Percentiles rank a stretch among this genome's conserved stretches.
Conservation (phyloP, 768 basidiomycete species). For the Kwoniella sp. region DNA sequence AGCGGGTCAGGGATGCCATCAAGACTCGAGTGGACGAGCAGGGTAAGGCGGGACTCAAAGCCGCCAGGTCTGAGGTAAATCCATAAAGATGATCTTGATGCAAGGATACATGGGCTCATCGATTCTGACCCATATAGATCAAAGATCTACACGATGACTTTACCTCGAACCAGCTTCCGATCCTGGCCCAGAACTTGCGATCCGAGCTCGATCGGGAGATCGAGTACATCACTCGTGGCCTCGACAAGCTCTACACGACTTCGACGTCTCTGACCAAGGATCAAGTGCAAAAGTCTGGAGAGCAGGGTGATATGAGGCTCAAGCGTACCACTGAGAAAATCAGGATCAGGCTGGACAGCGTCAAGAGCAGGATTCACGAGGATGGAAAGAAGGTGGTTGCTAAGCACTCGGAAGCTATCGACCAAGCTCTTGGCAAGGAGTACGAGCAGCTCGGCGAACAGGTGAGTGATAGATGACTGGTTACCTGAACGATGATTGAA, state of each 20-base stretch:
- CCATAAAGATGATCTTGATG: not conserved
- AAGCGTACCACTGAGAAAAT: conserved; percentile 16
- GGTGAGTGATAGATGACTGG: conserved; percentile 12
- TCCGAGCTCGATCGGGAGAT: conserved; percentile 30
- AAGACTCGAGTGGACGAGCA: conserved; percentile 20
- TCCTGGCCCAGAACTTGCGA: conserved; percentile 16
- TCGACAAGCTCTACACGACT: conserved; percentile 41
- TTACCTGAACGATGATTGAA: not conserved
- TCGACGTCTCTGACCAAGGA: conserved; percentile 26
- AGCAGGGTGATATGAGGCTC: conserved; percentile 30
- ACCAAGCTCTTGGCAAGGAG: conserved; percentile 17
- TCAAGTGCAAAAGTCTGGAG: conserved; percentile 23
- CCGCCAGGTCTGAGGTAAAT: conserved; percentile 31
- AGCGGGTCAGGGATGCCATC: conserved; percentile 20
- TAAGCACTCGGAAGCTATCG: conserved; percentile 16
- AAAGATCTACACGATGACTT: conserved; percentile 8
- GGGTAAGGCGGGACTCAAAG: conserved; percentile 25
- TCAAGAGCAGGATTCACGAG: conserved; percentile 7
- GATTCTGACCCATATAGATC: conserved; percentile 1
- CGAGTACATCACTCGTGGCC: conserved; percentile 30
- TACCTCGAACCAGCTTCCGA: conserved; percentile 12
- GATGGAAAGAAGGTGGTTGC: conserved; percentile 16
- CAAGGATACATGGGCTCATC: not conserved
- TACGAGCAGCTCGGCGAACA: conserved; percentile 20
- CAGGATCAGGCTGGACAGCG: conserved; percentile 21